A percentile compares a stretch with the other conserved stretches of the same genome.
phyloP scores from a whole-genome alignment of 2,329 filamentous ascomycete species.

The Cercospora zeina region DNA sequence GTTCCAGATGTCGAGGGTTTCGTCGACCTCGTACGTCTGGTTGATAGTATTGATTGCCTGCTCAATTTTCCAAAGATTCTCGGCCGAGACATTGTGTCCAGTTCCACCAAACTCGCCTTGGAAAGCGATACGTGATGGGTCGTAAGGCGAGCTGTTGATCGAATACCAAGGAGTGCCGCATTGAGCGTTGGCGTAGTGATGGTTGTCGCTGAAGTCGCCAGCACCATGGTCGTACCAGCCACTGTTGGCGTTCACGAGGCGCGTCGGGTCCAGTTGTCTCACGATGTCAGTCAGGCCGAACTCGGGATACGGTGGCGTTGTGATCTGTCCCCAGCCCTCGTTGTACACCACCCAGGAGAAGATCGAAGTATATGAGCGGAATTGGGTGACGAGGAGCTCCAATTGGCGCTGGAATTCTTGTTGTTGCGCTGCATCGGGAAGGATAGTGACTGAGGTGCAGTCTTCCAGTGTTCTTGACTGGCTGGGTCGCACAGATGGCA shows the following conservation, averaged over 20 bases:
- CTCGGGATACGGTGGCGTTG: slow-evolving; percentile 53
- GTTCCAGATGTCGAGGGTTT: slow-evolving; percentile 62
- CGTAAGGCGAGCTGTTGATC: slow-evolving; percentile 56
- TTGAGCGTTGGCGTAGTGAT: slow-evolving; percentile 70
- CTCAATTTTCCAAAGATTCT: slow-evolving; percentile 66
- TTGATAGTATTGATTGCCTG: slow-evolving; percentile 61
- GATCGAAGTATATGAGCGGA: slow-evolving; percentile 65
- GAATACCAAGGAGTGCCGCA: slow-evolving; percentile 71
- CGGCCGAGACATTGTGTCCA: slow-evolving; percentile 63
- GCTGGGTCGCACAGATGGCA: slow-evolving; percentile 59
- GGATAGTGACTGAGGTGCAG: slow-evolving; percentile 33
- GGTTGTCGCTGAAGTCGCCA: slow-evolving; percentile 68
- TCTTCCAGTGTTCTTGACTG: slow-evolving; percentile 40
- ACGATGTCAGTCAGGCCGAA: slow-evolving; percentile 58
- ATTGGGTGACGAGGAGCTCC: slow-evolving; percentile 61
- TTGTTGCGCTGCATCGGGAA: slow-evolving; percentile 55
- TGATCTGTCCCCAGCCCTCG: slow-evolving; percentile 68
- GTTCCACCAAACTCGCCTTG: slow-evolving; percentile 73
- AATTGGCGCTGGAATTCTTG: slow-evolving; percentile 66
- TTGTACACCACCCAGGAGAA: slow-evolving; percentile 70
- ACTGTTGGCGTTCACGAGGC: slow-evolving; percentile 62
- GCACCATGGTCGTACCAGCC: slow-evolving; percentile 70
- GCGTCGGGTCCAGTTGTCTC: slow-evolving; percentile 60
- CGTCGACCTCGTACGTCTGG: slow-evolving; percentile 67
- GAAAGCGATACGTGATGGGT: slow-evolving; percentile 62